Evolutionary conservation across 2,329 filamentous ascomycete genomes (phyloP), one percentile per base, ranked within the genome.

Genomic region (Fusarium sp.): DNA sequence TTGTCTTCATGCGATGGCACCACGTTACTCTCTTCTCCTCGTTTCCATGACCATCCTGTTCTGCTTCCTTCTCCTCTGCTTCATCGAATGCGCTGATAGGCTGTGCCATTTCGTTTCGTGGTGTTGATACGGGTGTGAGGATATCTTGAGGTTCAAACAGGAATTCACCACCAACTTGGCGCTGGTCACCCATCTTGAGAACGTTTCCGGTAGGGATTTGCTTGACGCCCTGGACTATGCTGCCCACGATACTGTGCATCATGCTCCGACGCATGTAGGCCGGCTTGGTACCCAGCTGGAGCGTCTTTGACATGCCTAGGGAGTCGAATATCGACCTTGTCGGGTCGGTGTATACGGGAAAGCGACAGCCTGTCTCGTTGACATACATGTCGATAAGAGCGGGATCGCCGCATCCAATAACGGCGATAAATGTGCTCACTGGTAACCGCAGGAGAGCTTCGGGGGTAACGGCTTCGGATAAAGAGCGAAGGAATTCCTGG

Each of bases 1-100:
- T 95, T 57, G 87, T 91, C 74, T 83, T 83, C 92, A 96, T 96
- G 26, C 92, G 84, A 78, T 95, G 91, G 71, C 90, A 94, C 92
- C 93, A 96, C 2, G 87, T 89, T 26, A 92, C 85, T 54, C 80
- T 81, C 78, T 91, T 91, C 72, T 86, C 82, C 72, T 86, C 82
- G 4, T 76, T 72, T 21, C 66, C 65, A 10, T 68, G 68, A 3
- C 51, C 39, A 8, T 36, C 52, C 9, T 39, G 50, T 14, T 51
- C 51, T 10, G 43, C 36, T 20, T 34, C 54, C 19, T 23, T 46
- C 17, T 67, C 46, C 36, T 40, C 45, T 4, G 55, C 61, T 21
- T 70, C 64, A 21, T 73, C 74, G 1, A 73, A 57, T 14, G 70
- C 60, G 11, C 62, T 63, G 4, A 68, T 49, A 8, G 56, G 65